Evolutionary conservation across 176 grass and related monocot genomes (phyloP).

Genomic region (Lolium multiflorum): DNA sequence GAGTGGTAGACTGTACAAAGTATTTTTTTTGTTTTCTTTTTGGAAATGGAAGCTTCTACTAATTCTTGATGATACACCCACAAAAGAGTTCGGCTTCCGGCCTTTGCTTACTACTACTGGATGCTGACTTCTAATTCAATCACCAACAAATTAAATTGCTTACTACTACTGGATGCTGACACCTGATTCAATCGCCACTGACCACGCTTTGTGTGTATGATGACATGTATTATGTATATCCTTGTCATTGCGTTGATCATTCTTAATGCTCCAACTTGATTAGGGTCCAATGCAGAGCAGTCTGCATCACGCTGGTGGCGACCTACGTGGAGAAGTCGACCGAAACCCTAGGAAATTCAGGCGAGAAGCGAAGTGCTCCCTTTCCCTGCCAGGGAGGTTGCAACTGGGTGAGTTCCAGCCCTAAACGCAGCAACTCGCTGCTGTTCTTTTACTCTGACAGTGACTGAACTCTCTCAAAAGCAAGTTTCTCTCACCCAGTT

Average conservation of each 20-base stretch:
- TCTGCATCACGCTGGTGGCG: conserved; percentile 29
- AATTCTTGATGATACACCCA: neutral
- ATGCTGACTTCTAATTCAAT: neutral
- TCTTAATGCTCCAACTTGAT: conserved; percentile 10
- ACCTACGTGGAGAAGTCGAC: conserved; percentile 50
- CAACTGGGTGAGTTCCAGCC: conserved; percentile 34
- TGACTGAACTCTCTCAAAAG: conserved; percentile 40
- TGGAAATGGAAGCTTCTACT: neutral
- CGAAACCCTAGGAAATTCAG: conserved; percentile 37
- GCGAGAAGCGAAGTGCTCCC: conserved; percentile 3
- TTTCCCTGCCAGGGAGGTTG: neutral
- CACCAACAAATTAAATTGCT: neutral
- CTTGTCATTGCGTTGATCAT: conserved; percentile 33
- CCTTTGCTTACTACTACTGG: neutral
- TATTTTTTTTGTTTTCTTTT: neutral
- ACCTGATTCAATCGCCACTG: conserved; percentile 42
- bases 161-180: neutral
- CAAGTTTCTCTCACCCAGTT: conserved; percentile 21
- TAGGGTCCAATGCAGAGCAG: neutral
- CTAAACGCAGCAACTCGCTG: conserved; percentile 42
- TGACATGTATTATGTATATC: neutral
- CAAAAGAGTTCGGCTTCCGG: neutral
- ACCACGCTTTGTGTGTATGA: conserved; percentile 2
- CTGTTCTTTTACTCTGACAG: conserved; percentile 28
- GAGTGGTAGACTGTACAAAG: neutral